Evolutionary conservation across 331 rosid genomes (phyloP).

Genomic region (Malus hybrid): DNA sequence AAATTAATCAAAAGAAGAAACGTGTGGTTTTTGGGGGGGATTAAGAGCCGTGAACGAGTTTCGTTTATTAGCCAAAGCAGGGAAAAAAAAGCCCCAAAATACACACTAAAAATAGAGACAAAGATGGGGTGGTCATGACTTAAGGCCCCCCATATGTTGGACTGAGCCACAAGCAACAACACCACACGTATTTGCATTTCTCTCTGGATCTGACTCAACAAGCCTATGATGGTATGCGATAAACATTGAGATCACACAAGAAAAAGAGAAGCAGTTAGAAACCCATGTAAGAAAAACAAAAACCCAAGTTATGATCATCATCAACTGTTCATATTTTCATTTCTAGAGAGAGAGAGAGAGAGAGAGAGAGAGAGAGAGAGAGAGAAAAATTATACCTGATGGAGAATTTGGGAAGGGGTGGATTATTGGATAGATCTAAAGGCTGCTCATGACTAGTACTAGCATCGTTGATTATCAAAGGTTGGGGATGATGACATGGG

Average conservation of each 20-base stretch:
- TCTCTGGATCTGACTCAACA: conserved; percentile 31
- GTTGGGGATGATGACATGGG: conserved; percentile 27
- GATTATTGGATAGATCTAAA: conserved; percentile 27
- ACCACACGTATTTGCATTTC: neutral
- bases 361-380: neutral
- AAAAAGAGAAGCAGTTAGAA: conserved; percentile 4
- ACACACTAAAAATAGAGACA: conserved; percentile 20
- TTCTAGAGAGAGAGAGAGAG: neutral
- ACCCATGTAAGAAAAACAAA: neutral
- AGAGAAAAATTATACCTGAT: conserved; percentile 30
- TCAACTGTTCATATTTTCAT: neutral
- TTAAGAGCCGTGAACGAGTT: conserved; percentile 20
- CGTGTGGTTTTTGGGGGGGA: conserved; percentile 3
- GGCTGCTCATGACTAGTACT: neutral
- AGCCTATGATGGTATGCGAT: conserved; percentile 2
- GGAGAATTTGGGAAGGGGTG: conserved; percentile 42
- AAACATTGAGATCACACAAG: conserved; percentile 10
- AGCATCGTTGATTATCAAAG: conserved; percentile 10
- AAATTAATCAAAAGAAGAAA: conserved; percentile 8
- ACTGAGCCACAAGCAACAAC: conserved; percentile 27
- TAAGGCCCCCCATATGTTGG: conserved; percentile 29
- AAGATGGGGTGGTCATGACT: conserved; percentile 21
- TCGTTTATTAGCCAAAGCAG: conserved; percentile 12
- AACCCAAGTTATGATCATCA: neutral
- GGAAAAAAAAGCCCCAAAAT: conserved; percentile 6